Evolutionary conservation across 2,329 filamentous ascomycete species (phyloP).

Genomic region (Xylaria arbuscula): DNA sequence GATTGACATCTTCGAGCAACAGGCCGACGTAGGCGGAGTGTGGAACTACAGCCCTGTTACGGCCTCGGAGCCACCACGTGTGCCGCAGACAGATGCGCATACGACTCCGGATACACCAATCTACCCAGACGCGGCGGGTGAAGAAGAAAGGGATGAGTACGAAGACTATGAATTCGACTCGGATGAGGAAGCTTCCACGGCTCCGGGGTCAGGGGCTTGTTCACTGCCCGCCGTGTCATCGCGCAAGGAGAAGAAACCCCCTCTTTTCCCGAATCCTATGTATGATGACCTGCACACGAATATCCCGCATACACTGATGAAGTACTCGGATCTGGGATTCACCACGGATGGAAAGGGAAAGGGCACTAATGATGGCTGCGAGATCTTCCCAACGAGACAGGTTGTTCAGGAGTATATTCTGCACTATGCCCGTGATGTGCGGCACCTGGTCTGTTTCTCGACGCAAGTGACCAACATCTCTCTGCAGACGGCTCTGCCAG

Average conservation of each 20-base stretch:
- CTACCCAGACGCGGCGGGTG: conserved; percentile 52
- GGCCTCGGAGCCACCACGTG: conserved; percentile 57
- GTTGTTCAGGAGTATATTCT: conserved; percentile 80
- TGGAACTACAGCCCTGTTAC: conserved; percentile 78
- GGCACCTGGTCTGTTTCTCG: conserved; percentile 74
- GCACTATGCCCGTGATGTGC: conserved; percentile 75
- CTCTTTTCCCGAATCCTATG: conserved; percentile 82
- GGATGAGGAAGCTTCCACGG: conserved; percentile 38
- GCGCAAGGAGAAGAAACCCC: conserved; percentile 49
- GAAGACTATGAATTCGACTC: conserved; percentile 36
- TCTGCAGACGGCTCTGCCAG: conserved; percentile 30
- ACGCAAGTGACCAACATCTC: conserved; percentile 71
- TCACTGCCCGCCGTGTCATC: conserved; percentile 21
- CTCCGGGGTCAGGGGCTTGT: conserved; percentile 37
- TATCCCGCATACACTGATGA: conserved; percentile 84
- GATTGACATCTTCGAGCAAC: conserved; percentile 86
- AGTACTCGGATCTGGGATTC: conserved; percentile 77
- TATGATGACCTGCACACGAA: conserved; percentile 89
- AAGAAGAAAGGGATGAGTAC: conserved; percentile 32
- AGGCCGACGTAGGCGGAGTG: conserved; percentile 79
- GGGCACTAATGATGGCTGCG: conserved; percentile 54
- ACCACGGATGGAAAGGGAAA: conserved; percentile 52
- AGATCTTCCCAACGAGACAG: conserved; percentile 79
- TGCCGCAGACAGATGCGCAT: conserved; percentile 77
- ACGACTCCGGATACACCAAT: conserved; percentile 72